Percentiles rank a stretch among this genome's conserved stretches.
phyloP scores from a whole-genome alignment of 768 basidiomycete species.

The Pleurotus pulmonarius region DNA sequence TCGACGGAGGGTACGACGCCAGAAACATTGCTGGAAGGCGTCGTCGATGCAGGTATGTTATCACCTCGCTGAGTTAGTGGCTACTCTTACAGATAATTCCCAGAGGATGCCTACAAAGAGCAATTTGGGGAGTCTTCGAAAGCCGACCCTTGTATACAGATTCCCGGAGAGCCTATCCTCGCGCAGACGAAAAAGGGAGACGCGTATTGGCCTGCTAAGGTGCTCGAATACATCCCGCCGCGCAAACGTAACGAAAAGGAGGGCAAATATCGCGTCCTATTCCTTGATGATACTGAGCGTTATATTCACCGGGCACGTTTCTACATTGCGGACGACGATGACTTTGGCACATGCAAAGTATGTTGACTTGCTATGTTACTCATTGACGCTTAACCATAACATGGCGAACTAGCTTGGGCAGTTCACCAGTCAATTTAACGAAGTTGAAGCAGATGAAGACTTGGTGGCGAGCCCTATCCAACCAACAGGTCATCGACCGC shows the following conservation, averaged over 20 bases:
- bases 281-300: slow-evolving; percentile 47
- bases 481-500: slow-evolving; percentile 17
- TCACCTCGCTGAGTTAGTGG: no score
- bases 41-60: no score
- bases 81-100: slow-evolving; percentile 13
- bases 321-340: slow-evolving; percentile 52
- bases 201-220: slow-evolving; percentile 65
- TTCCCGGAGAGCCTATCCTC: slow-evolving; percentile 68
- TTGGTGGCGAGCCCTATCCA: slow-evolving; percentile 24
- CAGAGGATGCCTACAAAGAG: slow-evolving; percentile 1
- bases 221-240: slow-evolving; percentile 49
- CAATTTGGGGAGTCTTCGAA: slow-evolving; percentile 35
- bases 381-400: not conserved
- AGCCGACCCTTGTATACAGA: slow-evolving; percentile 44
- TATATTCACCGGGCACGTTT: slow-evolving; percentile 49
- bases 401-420: slow-evolving; percentile 42
- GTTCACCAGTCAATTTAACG: slow-evolving; percentile 44
- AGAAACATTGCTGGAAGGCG: no score
- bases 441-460: slow-evolving; percentile 35
- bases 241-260: slow-evolving; percentile 28
- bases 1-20: no score
- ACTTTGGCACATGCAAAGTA: slow-evolving; percentile 63
- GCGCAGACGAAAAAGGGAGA: slow-evolving; percentile 34
- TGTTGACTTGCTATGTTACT: not conserved
- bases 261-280: slow-evolving; percentile 51